phyloP scores from a whole-genome alignment of 1,284 basidiomycete genomes.

The Irpex sp. region DNA sequence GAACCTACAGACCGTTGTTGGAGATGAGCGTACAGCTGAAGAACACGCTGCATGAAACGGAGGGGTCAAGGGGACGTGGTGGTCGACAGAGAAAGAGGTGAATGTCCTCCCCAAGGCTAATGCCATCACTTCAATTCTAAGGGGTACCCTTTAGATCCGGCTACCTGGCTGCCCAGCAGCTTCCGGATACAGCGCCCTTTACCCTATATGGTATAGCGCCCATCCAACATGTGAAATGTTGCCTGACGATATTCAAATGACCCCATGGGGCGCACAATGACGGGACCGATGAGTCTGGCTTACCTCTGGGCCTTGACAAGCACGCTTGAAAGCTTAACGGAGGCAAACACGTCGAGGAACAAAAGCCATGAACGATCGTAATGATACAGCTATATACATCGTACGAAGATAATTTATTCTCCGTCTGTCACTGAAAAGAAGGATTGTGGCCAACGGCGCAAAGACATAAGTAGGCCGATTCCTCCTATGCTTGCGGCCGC shows the following conservation, averaged over 20 bases:
- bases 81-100: neutral
- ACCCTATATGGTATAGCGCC: neutral
- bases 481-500: no score
- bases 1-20: constrained; percentile 5
- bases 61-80: neutral
- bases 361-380: no score
- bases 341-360: no score
- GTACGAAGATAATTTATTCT: no score
- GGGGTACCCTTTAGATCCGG: neutral
- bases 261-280: neutral
- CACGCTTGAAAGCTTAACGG: no score
- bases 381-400: no score
- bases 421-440: no score
- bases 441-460: no score
- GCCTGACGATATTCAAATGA: neutral
- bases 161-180: neutral
- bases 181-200: neutral
- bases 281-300: neutral
- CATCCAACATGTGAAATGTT: neutral
- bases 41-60: constrained; percentile 2
- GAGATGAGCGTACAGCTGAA: neutral
- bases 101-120: neutral
- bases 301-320: no score
- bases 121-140: neutral
- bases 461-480: no score